Base-by-base conservation (phyloP, 139 green algal genomes). In the Chlamydomonas schloesseri region DNA sequence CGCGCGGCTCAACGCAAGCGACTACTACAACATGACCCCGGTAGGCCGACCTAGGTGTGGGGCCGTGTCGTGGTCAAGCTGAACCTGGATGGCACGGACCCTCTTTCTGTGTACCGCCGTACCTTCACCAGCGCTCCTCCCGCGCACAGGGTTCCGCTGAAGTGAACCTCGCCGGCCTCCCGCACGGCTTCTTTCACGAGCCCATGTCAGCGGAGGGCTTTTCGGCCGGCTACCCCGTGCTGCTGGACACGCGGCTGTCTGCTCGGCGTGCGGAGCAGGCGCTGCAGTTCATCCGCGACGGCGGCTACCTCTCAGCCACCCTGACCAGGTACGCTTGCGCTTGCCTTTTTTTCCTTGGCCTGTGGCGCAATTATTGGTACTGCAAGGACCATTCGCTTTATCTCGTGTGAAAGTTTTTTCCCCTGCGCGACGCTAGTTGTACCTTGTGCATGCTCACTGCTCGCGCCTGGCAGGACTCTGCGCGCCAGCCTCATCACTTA, bases 171-270 rank as follows among this genome's bases (percentile, higher is more conserved):
- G 60, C 24, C 21, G 8, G 24, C 60, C 18, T 67, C 2, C 60
- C 60, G 8, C 28, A 31, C 60, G 60, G 60, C 47, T 91, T 91
- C 81, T 86, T 83, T 74, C 58, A 78, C 37, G 24, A 82, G 33
- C 81, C 81, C 1, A 31, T 91, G 34, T 50, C 42, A 8, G 42
- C 8, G 42, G 50, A 81, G 37, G 50, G 47, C 14, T 88, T 86
- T 68, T 31, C 73, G 1, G 26, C 31, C 23, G 87, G 87, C 26
- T 91, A 88, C 55, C 87, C 87, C 10, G 72, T 91, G 64, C 57
- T 91, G 36, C 11, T 91, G 9, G 87, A 86, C 81, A 88, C 53
- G 2, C 71, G 64, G 20, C 50, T 91, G 67, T 81, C 47, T 5
- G 55, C 78, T 0, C 31, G 60, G 67, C 67, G 80, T 4, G 80